Base-by-base conservation (phyloP, 2,329 filamentous ascomycete genomes). In the Aspergillus brunneoviolaceus region DNA sequence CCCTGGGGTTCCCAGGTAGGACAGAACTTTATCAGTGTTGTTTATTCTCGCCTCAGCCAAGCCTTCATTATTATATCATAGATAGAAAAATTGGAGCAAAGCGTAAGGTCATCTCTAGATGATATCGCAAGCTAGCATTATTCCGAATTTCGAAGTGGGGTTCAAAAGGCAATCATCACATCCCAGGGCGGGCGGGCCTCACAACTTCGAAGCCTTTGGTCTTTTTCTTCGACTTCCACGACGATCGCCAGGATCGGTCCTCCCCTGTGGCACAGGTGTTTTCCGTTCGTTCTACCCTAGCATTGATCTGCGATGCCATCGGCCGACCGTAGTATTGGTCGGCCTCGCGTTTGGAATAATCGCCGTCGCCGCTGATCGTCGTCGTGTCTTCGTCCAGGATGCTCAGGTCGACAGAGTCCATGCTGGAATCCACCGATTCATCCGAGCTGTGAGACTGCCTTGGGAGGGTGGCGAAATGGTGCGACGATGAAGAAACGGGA, bases 121-220 rank as follows among this genome's bases (percentile, higher is more conserved):
- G 19, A n/a, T 19, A 12, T 16, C 33, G 3, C 4, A 16, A 12
- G 14, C 5, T 16, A 35, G 12, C 3, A 16, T 35, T 6, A 5
- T 12, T 6, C 11, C 11, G 16, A 5, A 16, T 35, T 12, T 16
- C 33, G 14, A 35, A 35, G 12, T 35, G 11, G 4, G 14, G 14
- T 5, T 35, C 33, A 35, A 12, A 45, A 45, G 5, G 7, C 27
- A 1, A 19, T 9, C 39, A 16, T 45, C 39, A 19, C 14, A 19
- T 16, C 39, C 39, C 39, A 7, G 54, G 42, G 39, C 54, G 58
- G 3, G 14, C 21, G 5, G 54, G 58, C 16, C 57, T 49, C 9
- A 57, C 31, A 49, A 61, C 60, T 25, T 52, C 56, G 35, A 61
- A 61, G 0, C 57, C 49, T 49, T 61, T 60, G 29, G 52, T 50